phyloP scores from a whole-genome alignment of 2,329 filamentous ascomycete species.

The Diaporthe nobilis region DNA sequence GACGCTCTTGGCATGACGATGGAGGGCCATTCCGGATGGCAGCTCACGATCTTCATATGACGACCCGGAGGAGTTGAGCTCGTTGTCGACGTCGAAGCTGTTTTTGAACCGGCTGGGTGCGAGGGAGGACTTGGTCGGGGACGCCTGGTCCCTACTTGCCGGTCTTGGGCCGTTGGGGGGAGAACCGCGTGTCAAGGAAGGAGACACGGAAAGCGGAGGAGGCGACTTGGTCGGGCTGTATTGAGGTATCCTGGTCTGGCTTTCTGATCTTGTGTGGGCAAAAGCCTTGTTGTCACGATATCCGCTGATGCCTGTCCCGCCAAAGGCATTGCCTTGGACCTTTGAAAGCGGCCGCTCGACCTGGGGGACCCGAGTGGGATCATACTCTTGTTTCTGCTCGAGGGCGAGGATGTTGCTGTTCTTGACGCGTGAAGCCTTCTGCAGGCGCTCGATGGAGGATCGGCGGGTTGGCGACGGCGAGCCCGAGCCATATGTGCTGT shows the following conservation, averaged over 20 bases:
- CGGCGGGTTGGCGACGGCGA: slow-evolving; percentile 83
- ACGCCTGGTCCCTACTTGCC: slow-evolving; percentile 76
- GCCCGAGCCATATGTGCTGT: slow-evolving; percentile 71
- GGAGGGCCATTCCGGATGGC: slow-evolving; percentile 76
- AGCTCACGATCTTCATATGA: slow-evolving; percentile 71
- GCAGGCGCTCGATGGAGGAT: slow-evolving; percentile 94
- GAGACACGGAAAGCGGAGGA: slow-evolving; percentile 52
- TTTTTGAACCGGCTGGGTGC: slow-evolving; percentile 77
- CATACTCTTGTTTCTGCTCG: slow-evolving; percentile 93
- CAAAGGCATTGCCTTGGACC: slow-evolving; percentile 80
- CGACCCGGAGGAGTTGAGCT: slow-evolving; percentile 77
- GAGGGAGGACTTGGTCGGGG: slow-evolving; percentile 91
- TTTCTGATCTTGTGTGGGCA: slow-evolving; percentile 68
- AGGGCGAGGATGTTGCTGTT: slow-evolving; percentile 98
- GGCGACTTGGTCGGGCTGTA: slow-evolving; percentile 67
- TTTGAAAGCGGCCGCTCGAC: slow-evolving; percentile 87
- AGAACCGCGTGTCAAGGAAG: slow-evolving; percentile 53
- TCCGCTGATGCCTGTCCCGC: slow-evolving; percentile 68
- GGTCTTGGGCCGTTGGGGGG: slow-evolving; percentile 60
- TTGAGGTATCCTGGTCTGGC: slow-evolving; percentile 71
- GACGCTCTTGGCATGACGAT: slow-evolving; percentile 94
- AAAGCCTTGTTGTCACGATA: slow-evolving; percentile 63
- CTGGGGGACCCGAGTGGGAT: slow-evolving; percentile 81
- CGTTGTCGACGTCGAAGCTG: slow-evolving; percentile 77
- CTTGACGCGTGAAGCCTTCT: slow-evolving; percentile 94